Evolutionary conservation across 768 basidiomycete genomes (phyloP).

Genomic region (Termitomyces sp.): DNA sequence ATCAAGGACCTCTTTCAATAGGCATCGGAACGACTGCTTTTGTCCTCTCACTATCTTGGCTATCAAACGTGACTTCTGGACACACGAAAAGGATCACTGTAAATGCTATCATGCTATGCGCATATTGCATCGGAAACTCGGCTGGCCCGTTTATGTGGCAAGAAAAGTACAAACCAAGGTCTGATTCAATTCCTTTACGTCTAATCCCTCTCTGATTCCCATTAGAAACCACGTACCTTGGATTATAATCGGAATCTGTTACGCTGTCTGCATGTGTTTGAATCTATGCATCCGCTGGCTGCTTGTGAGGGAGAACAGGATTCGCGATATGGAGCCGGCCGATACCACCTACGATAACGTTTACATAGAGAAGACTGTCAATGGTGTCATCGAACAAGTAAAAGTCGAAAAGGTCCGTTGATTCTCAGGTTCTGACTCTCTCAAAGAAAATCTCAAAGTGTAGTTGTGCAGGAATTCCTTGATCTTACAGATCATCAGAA

Average conservation of each 20-base stretch:
- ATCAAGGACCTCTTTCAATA: background rate
- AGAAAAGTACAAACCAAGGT: slow-evolving; percentile 61
- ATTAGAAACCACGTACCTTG: slow-evolving; percentile 69
- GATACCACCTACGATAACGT: slow-evolving; percentile 56
- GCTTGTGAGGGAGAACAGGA: slow-evolving; percentile 56
- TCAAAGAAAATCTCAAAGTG: background rate
- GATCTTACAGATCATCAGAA: slow-evolving; percentile 74
- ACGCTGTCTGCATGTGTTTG: slow-evolving; percentile 43
- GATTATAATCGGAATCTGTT: slow-evolving; percentile 69
- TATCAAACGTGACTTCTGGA: slow-evolving; percentile 60
- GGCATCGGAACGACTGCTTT: slow-evolving; percentile 36
- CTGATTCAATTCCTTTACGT: background rate
- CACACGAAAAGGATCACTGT: slow-evolving; percentile 69
- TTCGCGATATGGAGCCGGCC: slow-evolving; percentile 51
- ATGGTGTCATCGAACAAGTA: slow-evolving; percentile 49
- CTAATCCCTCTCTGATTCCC: background rate
- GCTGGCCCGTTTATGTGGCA: slow-evolving; percentile 81
- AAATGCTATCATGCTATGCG: slow-evolving; percentile 70
- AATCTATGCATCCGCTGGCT: slow-evolving; percentile 46
- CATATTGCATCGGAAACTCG: slow-evolving; percentile 62
- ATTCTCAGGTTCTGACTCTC: background rate
- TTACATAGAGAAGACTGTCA: slow-evolving; percentile 49
- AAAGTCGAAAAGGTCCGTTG: slow-evolving; percentile 62
- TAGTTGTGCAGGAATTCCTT: slow-evolving; percentile 49
- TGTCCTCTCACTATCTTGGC: slow-evolving; percentile 56